Evolutionary conservation across 257 asterid genomes (phyloP), one percentile per base, ranked within the genome.

Genomic region (Capsicum chinense): DNA sequence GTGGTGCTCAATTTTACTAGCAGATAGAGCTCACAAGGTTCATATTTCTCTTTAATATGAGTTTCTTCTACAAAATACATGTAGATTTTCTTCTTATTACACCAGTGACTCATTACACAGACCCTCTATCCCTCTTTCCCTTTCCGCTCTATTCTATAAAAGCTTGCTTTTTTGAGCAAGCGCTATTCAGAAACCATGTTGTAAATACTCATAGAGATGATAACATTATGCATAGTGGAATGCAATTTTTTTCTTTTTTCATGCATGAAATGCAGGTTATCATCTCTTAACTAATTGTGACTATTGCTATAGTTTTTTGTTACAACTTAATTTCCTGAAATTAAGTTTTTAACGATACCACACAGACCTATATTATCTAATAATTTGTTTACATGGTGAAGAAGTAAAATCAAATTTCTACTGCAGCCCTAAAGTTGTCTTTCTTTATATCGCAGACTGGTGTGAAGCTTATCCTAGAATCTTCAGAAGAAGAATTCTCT

Each of bases 21-120:
- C 98, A 21, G 90, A 88, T 69, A 90, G 86, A 88, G 97, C 98
- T 82, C 89, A 92, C 85, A 91, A 92, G 98, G 99, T 94, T 89
- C 88, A 79, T 82, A 70, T 92, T 86, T 88, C 85, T 56, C 64
- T 78, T 78, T 35, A 56, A 54, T 78, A 54, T 78, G 82, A 21
- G 82, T 78, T 78, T 26, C 82, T 54, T 3, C 64, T 48, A 54
- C 82, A 63, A 54, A 54, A 37, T 33, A 78, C 82, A 54, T 54
- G 50, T 33, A 54, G 60, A 9, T 33, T 15, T 78, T 78, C 82
- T 54, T 16, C 82, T 54, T 16, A 54, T 54, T 78, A 57, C 64
- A 26, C 64, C 7, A 26, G 42, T 54, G 82, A 33, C 81, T 35
- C 48, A 78, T 78, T 78, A 8, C 26, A 33, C 12, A 7, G 50